Evolutionary conservation across 2,329 filamentous ascomycete genomes (phyloP).

Genomic region (Erysiphe pulchra): DNA sequence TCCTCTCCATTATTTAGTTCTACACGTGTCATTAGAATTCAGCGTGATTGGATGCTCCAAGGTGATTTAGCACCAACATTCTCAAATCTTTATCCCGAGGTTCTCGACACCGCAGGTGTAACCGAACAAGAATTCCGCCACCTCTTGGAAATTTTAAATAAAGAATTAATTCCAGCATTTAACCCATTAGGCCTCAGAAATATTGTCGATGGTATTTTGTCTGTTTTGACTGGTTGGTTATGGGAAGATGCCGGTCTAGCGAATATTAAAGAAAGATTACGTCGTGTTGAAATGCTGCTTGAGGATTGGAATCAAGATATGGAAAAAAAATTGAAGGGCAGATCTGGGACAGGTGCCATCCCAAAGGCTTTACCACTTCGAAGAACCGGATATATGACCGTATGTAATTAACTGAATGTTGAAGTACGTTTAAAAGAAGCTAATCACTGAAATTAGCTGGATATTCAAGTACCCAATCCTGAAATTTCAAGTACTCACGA

Average conservation of each 20-base stretch:
- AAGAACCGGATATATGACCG: conserved; percentile 68
- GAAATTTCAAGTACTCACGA: conserved; percentile 24
- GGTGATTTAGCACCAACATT: conserved; percentile 85
- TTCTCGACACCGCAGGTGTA: conserved; percentile 61
- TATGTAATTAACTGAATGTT: conserved; percentile 17
- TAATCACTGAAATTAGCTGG: conserved; percentile 25
- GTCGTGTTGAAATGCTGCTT: conserved; percentile 52
- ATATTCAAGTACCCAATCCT: conserved; percentile 60
- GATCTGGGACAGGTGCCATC: conserved; percentile 14
- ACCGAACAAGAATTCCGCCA: conserved; percentile 66
- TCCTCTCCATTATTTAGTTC: conserved; percentile 46
- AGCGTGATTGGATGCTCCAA: conserved; percentile 69
- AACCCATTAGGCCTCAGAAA: conserved; percentile 55
- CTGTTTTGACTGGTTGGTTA: conserved; percentile 69
- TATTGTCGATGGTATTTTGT: conserved; percentile 53
- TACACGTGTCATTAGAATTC: conserved; percentile 78
- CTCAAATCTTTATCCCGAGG: conserved; percentile 87
- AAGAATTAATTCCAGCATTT: conserved; percentile 50
- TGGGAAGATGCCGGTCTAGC: conserved; percentile 79
- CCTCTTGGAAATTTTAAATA: conserved; percentile 61
- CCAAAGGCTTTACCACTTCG: conserved; percentile 58
- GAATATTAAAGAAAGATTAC: conserved; percentile 44
- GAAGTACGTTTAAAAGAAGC: not conserved
- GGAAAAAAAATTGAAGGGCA: conserved; percentile 29
- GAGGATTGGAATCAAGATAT: conserved; percentile 64